These are phyloP conservation scores for Symmetrospora coprosmae DNA, from an alignment of 768 basidiomycete genomes.

Conservation along the genomic window DNA sequence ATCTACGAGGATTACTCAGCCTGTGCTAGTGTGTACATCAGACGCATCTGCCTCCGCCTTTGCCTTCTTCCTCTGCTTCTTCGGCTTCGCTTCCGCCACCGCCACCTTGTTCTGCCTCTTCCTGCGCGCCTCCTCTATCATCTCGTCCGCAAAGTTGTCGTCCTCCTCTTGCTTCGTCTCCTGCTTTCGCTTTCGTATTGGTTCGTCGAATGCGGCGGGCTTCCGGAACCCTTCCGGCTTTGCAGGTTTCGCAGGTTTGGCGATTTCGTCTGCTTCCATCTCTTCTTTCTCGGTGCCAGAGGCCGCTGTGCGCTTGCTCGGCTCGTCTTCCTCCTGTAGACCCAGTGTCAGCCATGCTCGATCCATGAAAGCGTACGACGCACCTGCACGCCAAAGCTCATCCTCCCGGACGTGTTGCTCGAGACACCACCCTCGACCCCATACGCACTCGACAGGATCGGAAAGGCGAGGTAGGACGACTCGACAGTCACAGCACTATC, in stretches of 20 bases:
- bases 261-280: not conserved
- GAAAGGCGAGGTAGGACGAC: not conserved
- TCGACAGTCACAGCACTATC: not conserved
- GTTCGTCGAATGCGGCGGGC: too few relatives aligned
- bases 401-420: not conserved
- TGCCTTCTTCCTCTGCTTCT: too few relatives aligned
- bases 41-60: too few relatives aligned
- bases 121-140: not conserved
- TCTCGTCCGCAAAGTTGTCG: not conserved
- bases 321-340: not conserved
- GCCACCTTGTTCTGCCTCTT: too few relatives aligned
- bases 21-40: too few relatives aligned
- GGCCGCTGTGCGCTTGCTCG: too few relatives aligned
- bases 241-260: not conserved
- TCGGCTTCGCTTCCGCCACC: too few relatives aligned
- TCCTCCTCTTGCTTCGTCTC: constrained; percentile 4
- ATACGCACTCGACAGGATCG: not conserved
- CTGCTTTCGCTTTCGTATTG: too few relatives aligned
- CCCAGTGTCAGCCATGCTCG: not conserved
- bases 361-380: not conserved
- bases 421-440: not conserved
- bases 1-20: too few relatives aligned
- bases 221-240: not conserved
- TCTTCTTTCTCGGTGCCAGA: not conserved
- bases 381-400: not conserved